Percentiles rank a stretch among this genome's conserved stretches.
phyloP scores from a whole-genome alignment of 106 monocot genomes.

The Dioscorea alata region DNA sequence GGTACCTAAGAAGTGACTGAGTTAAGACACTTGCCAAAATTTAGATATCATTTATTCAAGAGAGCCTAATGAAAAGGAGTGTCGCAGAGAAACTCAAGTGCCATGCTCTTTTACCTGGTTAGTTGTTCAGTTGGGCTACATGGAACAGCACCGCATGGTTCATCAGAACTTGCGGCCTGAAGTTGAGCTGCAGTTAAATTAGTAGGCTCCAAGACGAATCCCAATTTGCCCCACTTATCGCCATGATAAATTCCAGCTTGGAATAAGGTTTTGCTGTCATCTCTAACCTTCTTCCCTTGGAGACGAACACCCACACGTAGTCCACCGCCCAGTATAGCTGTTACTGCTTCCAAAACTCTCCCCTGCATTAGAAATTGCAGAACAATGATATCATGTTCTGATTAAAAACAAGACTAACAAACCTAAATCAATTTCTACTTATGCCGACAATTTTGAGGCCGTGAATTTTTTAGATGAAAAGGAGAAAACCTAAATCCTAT shows the following conservation, averaged over 20 bases:
- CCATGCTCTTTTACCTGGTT: constrained; percentile 13
- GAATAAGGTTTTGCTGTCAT: constrained; percentile 41
- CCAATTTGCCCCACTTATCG: constrained; percentile 30
- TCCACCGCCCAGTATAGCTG: constrained; percentile 33
- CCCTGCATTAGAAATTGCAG: constrained; percentile 8
- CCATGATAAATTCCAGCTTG: constrained; percentile 40
- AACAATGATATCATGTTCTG: background rate
- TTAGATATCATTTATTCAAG: too few species aligned
- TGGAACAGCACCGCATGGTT: background rate
- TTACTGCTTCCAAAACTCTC: constrained; percentile 37
- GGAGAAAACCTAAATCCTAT: too few species aligned
- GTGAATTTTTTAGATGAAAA: too few species aligned
- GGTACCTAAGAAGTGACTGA: too few species aligned
- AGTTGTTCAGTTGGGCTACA: constrained; percentile 15
- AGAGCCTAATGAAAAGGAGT: background rate
- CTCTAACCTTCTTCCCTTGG: constrained; percentile 46
- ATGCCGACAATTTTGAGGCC: too few species aligned
- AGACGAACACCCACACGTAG: constrained; percentile 39
- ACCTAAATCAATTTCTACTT: too few species aligned
- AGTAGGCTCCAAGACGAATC: constrained; percentile 43
- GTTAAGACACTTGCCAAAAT: too few species aligned
- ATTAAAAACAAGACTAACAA: too few species aligned
- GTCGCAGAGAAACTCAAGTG: background rate
- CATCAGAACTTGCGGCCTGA: constrained; percentile 1
- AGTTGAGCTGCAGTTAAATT: constrained; percentile 3